Percentiles rank a stretch among this genome's conserved stretches.
Conservation (phyloP, 805 yeast genomes). For the Vanderwaltozyma tropicalis region DNA sequence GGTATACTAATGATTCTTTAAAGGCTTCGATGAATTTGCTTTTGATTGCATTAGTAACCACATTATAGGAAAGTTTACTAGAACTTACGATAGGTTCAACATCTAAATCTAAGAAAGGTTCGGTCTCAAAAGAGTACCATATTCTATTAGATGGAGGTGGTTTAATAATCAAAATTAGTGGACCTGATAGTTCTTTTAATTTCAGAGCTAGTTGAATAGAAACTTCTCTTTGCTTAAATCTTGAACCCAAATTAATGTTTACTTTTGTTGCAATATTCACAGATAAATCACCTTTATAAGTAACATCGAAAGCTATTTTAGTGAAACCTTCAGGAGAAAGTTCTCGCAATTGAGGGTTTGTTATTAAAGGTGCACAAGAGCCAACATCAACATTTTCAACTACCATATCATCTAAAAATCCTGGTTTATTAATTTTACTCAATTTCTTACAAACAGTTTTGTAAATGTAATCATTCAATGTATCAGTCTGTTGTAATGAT, state of each 20-base stretch:
- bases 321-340: constrained; percentile 75
- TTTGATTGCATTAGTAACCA: constrained; percentile 72
- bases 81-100: constrained; percentile 91
- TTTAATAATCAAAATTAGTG: constrained; percentile 56
- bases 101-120: constrained; percentile 64
- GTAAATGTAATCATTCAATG: constrained; percentile 47
- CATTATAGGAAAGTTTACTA: constrained; percentile 62
- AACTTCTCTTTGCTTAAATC: constrained; percentile 67
- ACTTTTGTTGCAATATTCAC: constrained; percentile 74
- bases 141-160: constrained; percentile 85
- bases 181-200: constrained; percentile 62
- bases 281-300: constrained; percentile 68
- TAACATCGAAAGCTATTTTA: constrained; percentile 47
- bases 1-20: constrained; percentile 69
- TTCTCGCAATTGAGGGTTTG: constrained; percentile 58
- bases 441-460: constrained; percentile 59
- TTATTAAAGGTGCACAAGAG: constrained; percentile 65
- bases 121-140: constrained; percentile 80
- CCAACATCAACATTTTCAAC: constrained; percentile 71
- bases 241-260: constrained; percentile 61
- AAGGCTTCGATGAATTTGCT: constrained; percentile 70
- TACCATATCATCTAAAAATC: constrained; percentile 73
- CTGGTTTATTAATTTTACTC: constrained; percentile 73
- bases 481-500: constrained; percentile 61
- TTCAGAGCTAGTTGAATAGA: constrained; percentile 62